These are phyloP conservation scores for Neonectria ditissima DNA, from an alignment of 2,329 filamentous ascomycete genomes.

Conservation along the genomic window DNA sequence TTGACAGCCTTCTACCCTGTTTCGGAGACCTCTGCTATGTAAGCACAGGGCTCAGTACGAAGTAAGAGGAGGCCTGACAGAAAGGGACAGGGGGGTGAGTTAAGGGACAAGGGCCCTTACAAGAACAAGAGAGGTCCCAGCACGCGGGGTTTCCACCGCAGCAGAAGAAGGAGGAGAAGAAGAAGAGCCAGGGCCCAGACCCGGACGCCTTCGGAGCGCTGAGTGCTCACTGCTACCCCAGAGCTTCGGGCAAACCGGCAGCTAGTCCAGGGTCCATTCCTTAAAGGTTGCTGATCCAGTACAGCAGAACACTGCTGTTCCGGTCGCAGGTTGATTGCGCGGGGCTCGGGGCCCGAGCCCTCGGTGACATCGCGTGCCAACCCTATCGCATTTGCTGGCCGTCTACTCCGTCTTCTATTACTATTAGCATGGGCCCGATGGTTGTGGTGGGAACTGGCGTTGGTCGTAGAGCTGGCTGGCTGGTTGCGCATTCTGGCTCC, in stretches of 20 bases:
- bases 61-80: neutral
- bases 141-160: neutral
- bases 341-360: slow-evolving; percentile 13
- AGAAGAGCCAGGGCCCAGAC: neutral
- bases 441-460: slow-evolving; percentile 1
- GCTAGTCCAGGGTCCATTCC: neutral
- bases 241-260: slow-evolving; percentile 6
- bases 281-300: slow-evolving; percentile 23
- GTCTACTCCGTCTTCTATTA: neutral
- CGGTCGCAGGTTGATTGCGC: slow-evolving; percentile 26
- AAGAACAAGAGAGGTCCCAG: neutral
- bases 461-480: neutral
- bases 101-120: neutral
- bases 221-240: slow-evolving; percentile 1
- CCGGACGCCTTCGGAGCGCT: neutral
- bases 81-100: neutral
- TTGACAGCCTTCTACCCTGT: neutral
- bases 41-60: neutral
- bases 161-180: neutral
- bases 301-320: slow-evolving; percentile 6
- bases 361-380: slow-evolving; percentile 24
- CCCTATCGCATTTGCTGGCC: slow-evolving; percentile 10
- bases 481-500: too few species aligned
- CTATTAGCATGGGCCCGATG: neutral
- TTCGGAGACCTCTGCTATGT: neutral